Evolutionary conservation across 441 rosid species (phyloP).

Genomic region (Populus hybrid): DNA sequence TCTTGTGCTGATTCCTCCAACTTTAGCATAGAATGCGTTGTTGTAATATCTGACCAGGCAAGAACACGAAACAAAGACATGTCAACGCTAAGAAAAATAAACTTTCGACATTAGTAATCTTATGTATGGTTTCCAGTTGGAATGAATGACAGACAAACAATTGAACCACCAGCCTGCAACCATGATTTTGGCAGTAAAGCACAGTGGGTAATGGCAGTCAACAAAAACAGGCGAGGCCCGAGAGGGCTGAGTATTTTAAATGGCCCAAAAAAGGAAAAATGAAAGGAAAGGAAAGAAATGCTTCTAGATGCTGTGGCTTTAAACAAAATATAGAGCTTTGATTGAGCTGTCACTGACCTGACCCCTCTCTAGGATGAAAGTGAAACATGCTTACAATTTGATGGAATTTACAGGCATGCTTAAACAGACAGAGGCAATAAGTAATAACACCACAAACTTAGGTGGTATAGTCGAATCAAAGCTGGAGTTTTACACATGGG

Average conservation of each 20-base stretch:
- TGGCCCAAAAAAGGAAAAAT: not conserved
- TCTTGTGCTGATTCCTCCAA: conserved; percentile 77
- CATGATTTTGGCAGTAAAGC: conserved; percentile 10
- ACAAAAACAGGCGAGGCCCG: not conserved
- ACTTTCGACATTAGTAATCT: not conserved
- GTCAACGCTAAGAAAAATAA: not conserved
- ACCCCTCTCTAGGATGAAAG: conserved; percentile 15
- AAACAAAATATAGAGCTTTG: conserved; percentile 4
- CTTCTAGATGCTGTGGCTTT: not conserved
- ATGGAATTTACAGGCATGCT: conserved; percentile 24
- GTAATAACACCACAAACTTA: conserved; percentile 26
- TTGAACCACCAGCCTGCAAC: conserved; percentile 10
- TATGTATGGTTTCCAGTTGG: not conserved
- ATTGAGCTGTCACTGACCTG: conserved; percentile 31
- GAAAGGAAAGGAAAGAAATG: not conserved
- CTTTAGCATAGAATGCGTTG: conserved; percentile 77
- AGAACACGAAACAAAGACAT: not conserved
- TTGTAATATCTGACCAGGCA: conserved; percentile 56
- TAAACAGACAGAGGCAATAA: conserved; percentile 20
- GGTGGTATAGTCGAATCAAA: conserved; percentile 24
- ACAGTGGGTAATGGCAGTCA: conserved; percentile 13
- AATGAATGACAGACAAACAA: conserved; percentile 14
- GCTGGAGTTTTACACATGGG: conserved; percentile 17
- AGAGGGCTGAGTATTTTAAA: conserved; percentile 6
- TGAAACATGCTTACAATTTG: conserved; percentile 18